Conservation (phyloP, 169 alveolate species). For the Toxoplasma gondii region DNA sequence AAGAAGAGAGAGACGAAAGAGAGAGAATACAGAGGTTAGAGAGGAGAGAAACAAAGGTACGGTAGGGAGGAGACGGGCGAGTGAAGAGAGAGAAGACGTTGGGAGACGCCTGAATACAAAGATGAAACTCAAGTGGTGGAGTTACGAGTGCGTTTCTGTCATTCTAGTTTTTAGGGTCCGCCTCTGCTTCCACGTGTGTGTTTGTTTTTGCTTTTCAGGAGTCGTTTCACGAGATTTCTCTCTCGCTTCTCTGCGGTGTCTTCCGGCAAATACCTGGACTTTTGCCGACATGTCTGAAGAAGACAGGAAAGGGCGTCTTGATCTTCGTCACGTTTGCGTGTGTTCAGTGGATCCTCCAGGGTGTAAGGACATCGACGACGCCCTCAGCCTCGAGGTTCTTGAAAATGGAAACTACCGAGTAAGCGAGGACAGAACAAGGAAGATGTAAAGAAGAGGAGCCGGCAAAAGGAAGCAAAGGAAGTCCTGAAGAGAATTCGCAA, state of each 20-base stretch:
- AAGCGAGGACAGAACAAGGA: background rate
- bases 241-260: constrained; percentile 89
- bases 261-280: constrained; percentile 92
- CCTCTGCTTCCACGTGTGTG: background rate
- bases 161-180: too few relatives aligned
- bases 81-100: too few relatives aligned
- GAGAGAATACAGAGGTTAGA: background rate
- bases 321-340: constrained; percentile 75
- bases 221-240: constrained; percentile 82
- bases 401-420: constrained; percentile 47
- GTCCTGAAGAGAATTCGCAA: too few relatives aligned
- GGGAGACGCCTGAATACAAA: too few relatives aligned
- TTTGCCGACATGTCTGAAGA: constrained; percentile 78
- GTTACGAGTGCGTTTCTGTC: too few relatives aligned
- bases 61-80: too few relatives aligned
- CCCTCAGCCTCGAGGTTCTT: constrained; percentile 89
- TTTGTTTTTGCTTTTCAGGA: background rate
- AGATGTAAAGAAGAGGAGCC: background rate
- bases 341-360: constrained; percentile 99
- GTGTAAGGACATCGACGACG: constrained; percentile 99
- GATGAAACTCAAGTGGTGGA: too few relatives aligned
- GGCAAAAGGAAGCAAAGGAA: background rate
- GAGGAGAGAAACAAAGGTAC: too few relatives aligned
- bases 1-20: background rate
- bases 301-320: constrained; percentile 56